Conservation (phyloP, 202 grass and related monocot species). For the Panicum virgatum region DNA sequence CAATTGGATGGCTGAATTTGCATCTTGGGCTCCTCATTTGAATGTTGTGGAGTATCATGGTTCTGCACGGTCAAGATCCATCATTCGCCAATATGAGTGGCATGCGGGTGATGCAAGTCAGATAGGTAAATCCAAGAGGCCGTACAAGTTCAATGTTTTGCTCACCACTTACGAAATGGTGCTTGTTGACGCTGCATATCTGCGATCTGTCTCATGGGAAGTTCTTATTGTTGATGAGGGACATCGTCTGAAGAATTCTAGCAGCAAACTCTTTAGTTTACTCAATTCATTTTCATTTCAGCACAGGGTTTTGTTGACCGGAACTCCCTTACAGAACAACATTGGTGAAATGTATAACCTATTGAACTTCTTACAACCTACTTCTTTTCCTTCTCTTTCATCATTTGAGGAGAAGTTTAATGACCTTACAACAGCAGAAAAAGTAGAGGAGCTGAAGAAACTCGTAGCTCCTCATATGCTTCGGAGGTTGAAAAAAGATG, state of each 20-base stretch:
- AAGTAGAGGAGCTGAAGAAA: slow-evolving; percentile 98
- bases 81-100: slow-evolving; percentile 97
- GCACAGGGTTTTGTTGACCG: slow-evolving; percentile 96
- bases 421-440: slow-evolving; percentile 95
- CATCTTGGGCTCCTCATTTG: slow-evolving; percentile 94
- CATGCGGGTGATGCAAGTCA: slow-evolving; percentile 61
- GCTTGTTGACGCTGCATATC: slow-evolving; percentile 86
- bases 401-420: slow-evolving; percentile 98
- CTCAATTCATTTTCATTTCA: slow-evolving; percentile 96
- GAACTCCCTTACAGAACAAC: slow-evolving; percentile 98
- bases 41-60: slow-evolving; percentile 99
- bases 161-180: slow-evolving; percentile 99
- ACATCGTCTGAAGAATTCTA: slow-evolving; percentile 94
- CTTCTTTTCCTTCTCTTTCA: slow-evolving; percentile 90
- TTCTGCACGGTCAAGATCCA: slow-evolving; percentile 84
- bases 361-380: slow-evolving; percentile 94
- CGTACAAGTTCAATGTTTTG: slow-evolving; percentile 92
- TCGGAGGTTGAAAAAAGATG: slow-evolving; percentile 92
- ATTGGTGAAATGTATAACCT: slow-evolving; percentile 99
- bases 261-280: slow-evolving; percentile 94
- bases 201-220: slow-evolving; percentile 94
- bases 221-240: slow-evolving; percentile 99
- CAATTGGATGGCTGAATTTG: slow-evolving; percentile 97
- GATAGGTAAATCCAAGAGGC: slow-evolving; percentile 57
- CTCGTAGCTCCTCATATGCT: slow-evolving; percentile 99